Base-by-base conservation (phyloP, 2,329 filamentous ascomycete species). In the Eurotiales sp. region DNA sequence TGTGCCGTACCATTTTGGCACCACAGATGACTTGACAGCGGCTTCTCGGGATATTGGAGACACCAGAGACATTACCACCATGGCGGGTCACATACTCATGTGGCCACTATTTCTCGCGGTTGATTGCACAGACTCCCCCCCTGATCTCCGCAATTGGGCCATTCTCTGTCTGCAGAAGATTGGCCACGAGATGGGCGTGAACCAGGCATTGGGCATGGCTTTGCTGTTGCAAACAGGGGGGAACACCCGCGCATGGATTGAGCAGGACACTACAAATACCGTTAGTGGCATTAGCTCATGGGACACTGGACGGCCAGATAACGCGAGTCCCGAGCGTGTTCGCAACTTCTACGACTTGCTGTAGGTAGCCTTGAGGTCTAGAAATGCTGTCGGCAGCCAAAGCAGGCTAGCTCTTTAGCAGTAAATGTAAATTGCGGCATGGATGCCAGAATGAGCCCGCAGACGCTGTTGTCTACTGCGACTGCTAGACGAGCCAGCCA, bases 71-170 rank as follows among this genome's bases (percentile, higher is more conserved):
- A 14, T 29, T 19, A 15, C 14, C 22, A 21, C 39, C n/a, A 23
- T 14, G 10, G 51, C 51, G 5, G 54, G 51, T 2, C 41, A 52
- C 27, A 23, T 43, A 7, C 30, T 56, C 7, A 48, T 55, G 22
- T 56, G 54, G 52, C 41, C 52, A 6, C 15, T 55, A 12, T 50
- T 54, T 4, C 42, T 55, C 47, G 54, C 54, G n/a, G 52, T 49
- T 4, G 50, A 56, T 27, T 52, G 30, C 25, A 42, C 30, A 2
- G 25, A 49, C 25, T 36, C 54, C 2, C 43, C 40, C 3, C 36
- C 45, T 3, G 32, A 44, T 4, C 32, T 52, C 3, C 46, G 42
- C 2, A 34, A 37, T 12, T 56, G 52, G 54, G 54, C 49, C 21
- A 50, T 17, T 3, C 30, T 40, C 14, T 52, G 52, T 29, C 17